phyloP scores from a whole-genome alignment of 1,139 yeast species.

The Blastobotrys buckinghamii region DNA sequence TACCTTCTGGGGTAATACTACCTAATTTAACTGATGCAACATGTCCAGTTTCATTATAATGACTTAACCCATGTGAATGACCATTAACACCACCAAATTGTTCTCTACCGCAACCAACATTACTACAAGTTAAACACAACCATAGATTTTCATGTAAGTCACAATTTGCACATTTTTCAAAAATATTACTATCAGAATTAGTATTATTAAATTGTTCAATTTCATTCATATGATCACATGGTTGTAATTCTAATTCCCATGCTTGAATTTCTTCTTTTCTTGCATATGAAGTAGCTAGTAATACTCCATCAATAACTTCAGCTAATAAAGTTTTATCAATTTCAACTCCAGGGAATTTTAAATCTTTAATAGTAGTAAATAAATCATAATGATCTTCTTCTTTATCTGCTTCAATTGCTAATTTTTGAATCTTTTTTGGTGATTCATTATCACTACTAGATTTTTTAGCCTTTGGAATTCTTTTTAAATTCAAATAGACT shows the following conservation, averaged over 20 bases:
- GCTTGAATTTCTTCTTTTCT: conserved; percentile 70
- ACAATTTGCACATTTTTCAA: conserved; percentile 46
- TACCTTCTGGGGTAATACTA: conserved; percentile 62
- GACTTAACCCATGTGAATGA: conserved; percentile 80
- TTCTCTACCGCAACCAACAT: conserved; percentile 84
- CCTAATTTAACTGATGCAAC: conserved; percentile 88
- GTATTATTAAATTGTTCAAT: conserved; percentile 39
- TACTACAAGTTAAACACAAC: conserved; percentile 89
- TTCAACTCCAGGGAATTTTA: conserved; percentile 21
- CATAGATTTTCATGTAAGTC: conserved; percentile 74
- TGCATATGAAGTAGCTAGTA: conserved; percentile 60
- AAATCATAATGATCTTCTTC: conserved; percentile 67
- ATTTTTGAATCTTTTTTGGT: conserved; percentile 56
- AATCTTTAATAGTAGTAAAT: conserved; percentile 41
- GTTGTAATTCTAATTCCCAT: conserved; percentile 83
- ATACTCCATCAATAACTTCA: conserved; percentile 42
- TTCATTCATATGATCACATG: conserved; percentile 69
- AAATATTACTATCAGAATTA: conserved; percentile 9
- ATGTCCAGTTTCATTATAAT: conserved; percentile 54
- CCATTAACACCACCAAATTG: conserved; percentile 94
- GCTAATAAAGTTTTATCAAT: conserved; percentile 16
- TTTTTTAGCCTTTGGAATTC: conserved; percentile 38
- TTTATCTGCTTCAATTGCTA: conserved; percentile 64
- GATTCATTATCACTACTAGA: conserved; percentile 17
- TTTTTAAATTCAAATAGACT: conserved; percentile 51